Evolutionary conservation across 306 rosid genomes (phyloP).

Genomic region (Carpinus fangiana): DNA sequence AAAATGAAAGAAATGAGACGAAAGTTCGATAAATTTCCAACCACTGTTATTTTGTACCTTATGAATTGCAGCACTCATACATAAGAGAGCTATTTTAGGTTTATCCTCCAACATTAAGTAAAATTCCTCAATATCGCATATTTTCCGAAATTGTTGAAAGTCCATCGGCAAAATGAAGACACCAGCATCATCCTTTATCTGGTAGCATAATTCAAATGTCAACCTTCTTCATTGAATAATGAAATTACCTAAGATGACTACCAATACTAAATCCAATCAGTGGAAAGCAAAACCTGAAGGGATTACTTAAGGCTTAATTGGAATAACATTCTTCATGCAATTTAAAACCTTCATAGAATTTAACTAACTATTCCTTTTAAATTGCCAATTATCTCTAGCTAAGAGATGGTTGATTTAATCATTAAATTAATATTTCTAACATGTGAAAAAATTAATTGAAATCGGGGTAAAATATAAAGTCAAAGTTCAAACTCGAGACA

Average conservation of each 20-base stretch:
- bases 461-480: too few species aligned
- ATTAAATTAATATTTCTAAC: too few species aligned
- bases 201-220: constrained; percentile 21
- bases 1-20: background rate
- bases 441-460: too few species aligned
- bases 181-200: constrained; percentile 54
- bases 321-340: background rate
- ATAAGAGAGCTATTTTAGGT: constrained; percentile 70
- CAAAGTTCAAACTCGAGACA: too few species aligned
- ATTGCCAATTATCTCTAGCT: too few species aligned
- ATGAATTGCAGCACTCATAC: constrained; percentile 77
- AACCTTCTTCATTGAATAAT: background rate
- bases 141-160: constrained; percentile 57
- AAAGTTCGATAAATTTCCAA: background rate
- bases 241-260: background rate
- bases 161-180: constrained; percentile 57
- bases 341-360: background rate
- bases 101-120: constrained; percentile 58
- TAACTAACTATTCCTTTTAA: background rate
- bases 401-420: too few species aligned
- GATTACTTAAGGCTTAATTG: background rate
- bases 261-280: background rate
- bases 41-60: constrained; percentile 41
- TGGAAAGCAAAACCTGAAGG: background rate
- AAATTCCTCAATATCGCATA: constrained; percentile 46